phyloP scores from a whole-genome alignment of 306 rosid species.

The Pyrus communis region DNA sequence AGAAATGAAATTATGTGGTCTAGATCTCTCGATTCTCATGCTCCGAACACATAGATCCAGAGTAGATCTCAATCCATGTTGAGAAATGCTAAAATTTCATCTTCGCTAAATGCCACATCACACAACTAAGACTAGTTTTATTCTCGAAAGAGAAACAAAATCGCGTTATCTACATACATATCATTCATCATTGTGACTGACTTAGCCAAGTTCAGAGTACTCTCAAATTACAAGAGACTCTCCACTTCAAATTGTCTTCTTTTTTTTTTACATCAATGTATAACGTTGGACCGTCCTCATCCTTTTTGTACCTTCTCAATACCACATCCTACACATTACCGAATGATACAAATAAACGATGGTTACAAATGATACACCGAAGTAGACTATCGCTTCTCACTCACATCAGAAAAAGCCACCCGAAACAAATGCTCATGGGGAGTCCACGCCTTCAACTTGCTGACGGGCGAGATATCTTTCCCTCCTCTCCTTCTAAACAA shows the following conservation, averaged over 20 bases:
- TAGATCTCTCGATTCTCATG: too few relatives aligned
- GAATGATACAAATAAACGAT: not conserved
- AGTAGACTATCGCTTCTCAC: constrained; percentile 3
- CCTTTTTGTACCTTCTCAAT: not conserved
- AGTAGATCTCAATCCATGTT: not conserved
- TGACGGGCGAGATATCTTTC: constrained; percentile 92
- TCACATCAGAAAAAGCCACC: constrained; percentile 7
- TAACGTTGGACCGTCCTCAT: constrained; percentile 11
- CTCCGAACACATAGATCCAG: fast-evolving
- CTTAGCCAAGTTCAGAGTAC: constrained; percentile 15
- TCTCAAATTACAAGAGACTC: constrained; percentile 20
- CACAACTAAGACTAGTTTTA: too few relatives aligned
- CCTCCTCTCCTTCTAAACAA: constrained; percentile 84
- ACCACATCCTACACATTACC: constrained; percentile 15
- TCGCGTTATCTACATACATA: constrained; percentile 38
- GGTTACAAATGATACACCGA: not conserved
- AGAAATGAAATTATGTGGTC: too few relatives aligned
- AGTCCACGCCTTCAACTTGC: constrained; percentile 76
- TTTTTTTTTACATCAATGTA: constrained; percentile 16
- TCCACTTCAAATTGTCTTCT: not conserved
- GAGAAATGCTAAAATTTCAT: not conserved
- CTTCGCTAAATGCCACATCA: too few relatives aligned
- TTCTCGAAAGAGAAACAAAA: constrained; percentile 11
- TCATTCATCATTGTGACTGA: not conserved
- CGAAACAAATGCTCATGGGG: constrained; percentile 35